phyloP scores from a whole-genome alignment of 108 stramenopile species.

The Pseudonitzschia pungens region DNA sequence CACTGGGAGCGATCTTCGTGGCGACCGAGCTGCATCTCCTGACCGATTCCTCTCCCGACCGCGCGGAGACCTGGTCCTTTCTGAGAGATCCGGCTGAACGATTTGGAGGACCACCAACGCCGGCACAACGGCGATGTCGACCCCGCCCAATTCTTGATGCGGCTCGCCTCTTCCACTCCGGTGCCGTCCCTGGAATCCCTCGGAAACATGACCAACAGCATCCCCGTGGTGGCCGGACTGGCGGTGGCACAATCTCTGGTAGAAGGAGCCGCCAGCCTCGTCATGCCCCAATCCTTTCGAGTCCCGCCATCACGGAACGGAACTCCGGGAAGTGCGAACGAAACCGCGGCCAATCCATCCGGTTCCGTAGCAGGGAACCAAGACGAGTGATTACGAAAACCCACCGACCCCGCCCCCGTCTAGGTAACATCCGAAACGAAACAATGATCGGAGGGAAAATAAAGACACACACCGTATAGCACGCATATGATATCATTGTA shows the following conservation, averaged over 20 bases:
- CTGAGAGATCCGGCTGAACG: conserved; percentile 51
- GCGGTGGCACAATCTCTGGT: conserved; percentile 61
- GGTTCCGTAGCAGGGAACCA: conserved; percentile 14
- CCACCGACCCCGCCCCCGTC: not conserved
- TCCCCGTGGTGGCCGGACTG: conserved; percentile 45
- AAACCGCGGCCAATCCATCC: not conserved
- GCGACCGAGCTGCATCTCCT: conserved; percentile 82
- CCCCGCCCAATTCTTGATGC: not conserved
- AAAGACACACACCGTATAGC: too few species aligned
- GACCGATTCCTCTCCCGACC: conserved; percentile 41
- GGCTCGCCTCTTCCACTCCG: not conserved
- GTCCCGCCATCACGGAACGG: not conserved
- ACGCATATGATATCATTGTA: too few species aligned
- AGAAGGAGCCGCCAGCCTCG: conserved; percentile 64
- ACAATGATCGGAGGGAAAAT: too few species aligned
- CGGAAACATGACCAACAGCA: conserved; percentile 9
- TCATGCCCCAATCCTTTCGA: conserved; percentile 23
- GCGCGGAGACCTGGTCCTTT: conserved; percentile 70
- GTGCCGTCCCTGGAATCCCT: not conserved
- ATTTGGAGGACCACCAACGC: conserved; percentile 43
- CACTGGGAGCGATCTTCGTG: conserved; percentile 69
- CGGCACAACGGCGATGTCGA: not conserved
- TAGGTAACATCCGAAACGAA: too few species aligned
- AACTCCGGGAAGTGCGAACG: not conserved
- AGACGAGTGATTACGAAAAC: conserved; percentile 25